These are phyloP conservation scores for Pochonia chlamydosporia DNA, from an alignment of 2,329 filamentous ascomycete genomes.

Conservation along the genomic window DNA sequence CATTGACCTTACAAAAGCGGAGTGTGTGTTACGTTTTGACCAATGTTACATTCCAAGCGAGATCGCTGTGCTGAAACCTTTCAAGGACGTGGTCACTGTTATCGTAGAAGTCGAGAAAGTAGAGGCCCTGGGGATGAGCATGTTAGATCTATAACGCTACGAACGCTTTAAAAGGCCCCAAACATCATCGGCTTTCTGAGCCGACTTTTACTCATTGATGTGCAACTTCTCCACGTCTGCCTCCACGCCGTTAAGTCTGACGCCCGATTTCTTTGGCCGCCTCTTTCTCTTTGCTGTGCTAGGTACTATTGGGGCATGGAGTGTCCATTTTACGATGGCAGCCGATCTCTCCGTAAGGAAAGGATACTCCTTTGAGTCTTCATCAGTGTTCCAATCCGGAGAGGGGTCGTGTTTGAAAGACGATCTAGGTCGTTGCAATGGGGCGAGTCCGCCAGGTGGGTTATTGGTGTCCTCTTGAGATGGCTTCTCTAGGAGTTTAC, in stretches of 20 bases:
- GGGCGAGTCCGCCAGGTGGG: not conserved
- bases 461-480: not conserved
- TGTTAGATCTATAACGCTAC: too few relatives aligned
- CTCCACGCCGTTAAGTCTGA: not conserved
- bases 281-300: conserved; percentile 32
- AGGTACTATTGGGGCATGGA: conserved; percentile 44
- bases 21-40: too few relatives aligned
- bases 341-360: conserved; percentile 65
- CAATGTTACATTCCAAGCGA: too few relatives aligned
- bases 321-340: conserved; percentile 64
- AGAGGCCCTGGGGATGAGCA: too few relatives aligned
- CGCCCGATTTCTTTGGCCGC: conserved; percentile 18
- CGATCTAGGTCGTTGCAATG: not conserved
- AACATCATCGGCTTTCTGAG: too few relatives aligned
- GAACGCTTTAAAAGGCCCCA: too few relatives aligned
- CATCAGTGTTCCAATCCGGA: conserved; percentile 51
- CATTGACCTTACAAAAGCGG: too few relatives aligned
- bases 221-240: not conserved
- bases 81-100: too few relatives aligned
- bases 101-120: too few relatives aligned
- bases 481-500: not conserved
- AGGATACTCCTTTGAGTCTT: conserved; percentile 58
- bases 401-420: not conserved
- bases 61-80: too few relatives aligned
- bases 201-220: not conserved